Evolutionary conservation across 345 rosid species (phyloP).

Genomic region (Nasturtium officinale): DNA sequence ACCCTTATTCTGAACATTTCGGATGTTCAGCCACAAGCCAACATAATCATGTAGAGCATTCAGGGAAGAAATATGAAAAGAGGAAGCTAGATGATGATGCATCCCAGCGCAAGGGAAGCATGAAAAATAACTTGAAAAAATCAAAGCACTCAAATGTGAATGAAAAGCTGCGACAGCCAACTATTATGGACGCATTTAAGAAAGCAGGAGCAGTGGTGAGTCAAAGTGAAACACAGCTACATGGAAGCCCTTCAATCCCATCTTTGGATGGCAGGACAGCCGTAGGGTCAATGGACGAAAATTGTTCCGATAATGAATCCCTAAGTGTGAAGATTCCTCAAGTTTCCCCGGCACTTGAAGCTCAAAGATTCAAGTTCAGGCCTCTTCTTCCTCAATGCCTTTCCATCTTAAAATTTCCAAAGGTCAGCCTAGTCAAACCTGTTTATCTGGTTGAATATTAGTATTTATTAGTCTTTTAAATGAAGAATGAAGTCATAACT

Average conservation of each 20-base stretch:
- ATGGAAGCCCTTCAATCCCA: slow-evolving; percentile 43
- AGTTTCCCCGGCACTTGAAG: slow-evolving; percentile 54
- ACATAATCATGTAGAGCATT: no score
- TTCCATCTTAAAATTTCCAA: slow-evolving; percentile 61
- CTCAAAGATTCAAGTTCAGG: slow-evolving; percentile 80
- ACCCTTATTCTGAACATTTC: slow-evolving; percentile 51
- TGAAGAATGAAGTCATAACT: not conserved
- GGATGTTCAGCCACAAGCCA: slow-evolving; percentile 23
- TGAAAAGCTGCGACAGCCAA: slow-evolving; percentile 60
- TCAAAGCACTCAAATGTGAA: slow-evolving; percentile 45
- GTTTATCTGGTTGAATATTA: not conserved
- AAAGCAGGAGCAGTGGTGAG: slow-evolving; percentile 53
- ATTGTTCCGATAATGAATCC: slow-evolving; percentile 44
- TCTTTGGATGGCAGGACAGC: slow-evolving; percentile 40
- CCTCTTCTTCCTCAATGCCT: slow-evolving; percentile 64
- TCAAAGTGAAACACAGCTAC: slow-evolving; percentile 59
- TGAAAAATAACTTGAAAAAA: slow-evolving; percentile 46
- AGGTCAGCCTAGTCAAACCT: slow-evolving; percentile 49
- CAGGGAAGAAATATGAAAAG: slow-evolving; percentile 33
- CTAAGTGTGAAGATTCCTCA: slow-evolving; percentile 61
- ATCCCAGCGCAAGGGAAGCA: slow-evolving; percentile 50
- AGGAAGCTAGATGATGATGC: slow-evolving; percentile 44
- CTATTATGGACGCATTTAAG: slow-evolving; percentile 57
- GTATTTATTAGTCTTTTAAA: not conserved
- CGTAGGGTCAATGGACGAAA: slow-evolving; percentile 41